Base-by-base conservation (phyloP, 129 eudicot species). In the Saposhnikovia divaricata region DNA sequence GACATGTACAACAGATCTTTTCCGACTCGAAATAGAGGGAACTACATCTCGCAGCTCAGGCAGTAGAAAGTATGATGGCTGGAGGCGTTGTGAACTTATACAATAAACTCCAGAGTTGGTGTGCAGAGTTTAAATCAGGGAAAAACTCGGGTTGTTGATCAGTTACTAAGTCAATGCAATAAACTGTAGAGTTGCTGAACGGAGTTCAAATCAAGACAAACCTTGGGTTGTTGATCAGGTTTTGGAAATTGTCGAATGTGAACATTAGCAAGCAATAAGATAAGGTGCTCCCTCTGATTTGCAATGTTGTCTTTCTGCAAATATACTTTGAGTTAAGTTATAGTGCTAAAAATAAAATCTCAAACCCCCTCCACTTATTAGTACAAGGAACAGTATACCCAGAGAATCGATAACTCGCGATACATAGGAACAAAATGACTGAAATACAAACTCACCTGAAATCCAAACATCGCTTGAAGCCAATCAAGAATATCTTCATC, bases 401-500 rank as follows among this genome's bases (percentile, higher is more conserved):
- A 12, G 40, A 10, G 19, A 65, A 65, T 31, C 72, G 4, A 65
- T 65, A 8, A 65, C 40, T 31, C 1, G 19, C 21, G 27, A 66
- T 31, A 13, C 42, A 66, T 31, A 12, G 42, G 72, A 28, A 66
- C 21, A 34, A 66, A 13, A 66, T 31, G 42, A 66, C 72, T 27
- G 21, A 14, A 10, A 45, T 74, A 27, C 9, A 40, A 27, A 65
- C 53, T 76, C 57, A 90, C 98, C 96, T 94, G 99, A 85, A 96
- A 96, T 77, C 99, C 99, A 82, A 96, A 96, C 97, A 90, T 92
- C 72, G 96, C 90, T 82, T 96, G 99, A 84, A 96, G 98, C 99
- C 99, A 96, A 81, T 96, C 99, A 8, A 96, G 87, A 69, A 92
- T 85, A 80, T 96, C 99, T 84, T 96, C 99, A 77, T 96, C 99